phyloP scores from a whole-genome alignment of 108 stramenopile species.

The Hondaea fermentalgiana region DNA sequence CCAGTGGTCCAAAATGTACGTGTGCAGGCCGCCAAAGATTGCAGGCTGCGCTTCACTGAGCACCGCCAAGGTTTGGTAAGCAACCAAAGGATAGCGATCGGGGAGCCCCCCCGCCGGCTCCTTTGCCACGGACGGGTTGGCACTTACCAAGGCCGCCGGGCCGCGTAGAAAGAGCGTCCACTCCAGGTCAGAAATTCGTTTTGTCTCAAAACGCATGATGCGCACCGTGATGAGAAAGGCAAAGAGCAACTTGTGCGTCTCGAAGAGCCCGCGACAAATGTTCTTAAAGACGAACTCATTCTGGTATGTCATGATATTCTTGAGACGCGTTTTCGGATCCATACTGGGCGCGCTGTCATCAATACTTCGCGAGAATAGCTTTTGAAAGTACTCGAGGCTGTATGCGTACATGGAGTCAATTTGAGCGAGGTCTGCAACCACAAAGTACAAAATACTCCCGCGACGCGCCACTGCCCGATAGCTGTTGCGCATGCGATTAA shows the following conservation, averaged over 20 bases:
- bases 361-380: neutral
- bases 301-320: constrained; percentile 28
- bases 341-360: constrained; percentile 25
- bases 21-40: neutral
- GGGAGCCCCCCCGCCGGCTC: constrained; percentile 23
- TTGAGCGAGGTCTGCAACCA: constrained; percentile 32
- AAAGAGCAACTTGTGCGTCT: constrained; percentile 21
- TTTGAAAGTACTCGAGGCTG: constrained; percentile 34
- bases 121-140: constrained; percentile 35
- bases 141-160: constrained; percentile 1
- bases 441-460: constrained; percentile 37
- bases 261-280: constrained; percentile 35
- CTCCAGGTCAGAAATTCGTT: neutral
- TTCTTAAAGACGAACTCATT: constrained; percentile 22
- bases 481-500: constrained; percentile 27
- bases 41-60: neutral
- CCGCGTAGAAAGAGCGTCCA: neutral
- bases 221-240: constrained; percentile 5
- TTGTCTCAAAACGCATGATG: neutral
- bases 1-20: neutral
- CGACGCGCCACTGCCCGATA: constrained; percentile 34
- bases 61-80: neutral
- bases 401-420: constrained; percentile 40
- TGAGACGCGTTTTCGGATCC: constrained; percentile 13
- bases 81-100: constrained; percentile 19